Conservation (phyloP, 139 green algal genomes). For the Medakamo hakoo region DNA sequence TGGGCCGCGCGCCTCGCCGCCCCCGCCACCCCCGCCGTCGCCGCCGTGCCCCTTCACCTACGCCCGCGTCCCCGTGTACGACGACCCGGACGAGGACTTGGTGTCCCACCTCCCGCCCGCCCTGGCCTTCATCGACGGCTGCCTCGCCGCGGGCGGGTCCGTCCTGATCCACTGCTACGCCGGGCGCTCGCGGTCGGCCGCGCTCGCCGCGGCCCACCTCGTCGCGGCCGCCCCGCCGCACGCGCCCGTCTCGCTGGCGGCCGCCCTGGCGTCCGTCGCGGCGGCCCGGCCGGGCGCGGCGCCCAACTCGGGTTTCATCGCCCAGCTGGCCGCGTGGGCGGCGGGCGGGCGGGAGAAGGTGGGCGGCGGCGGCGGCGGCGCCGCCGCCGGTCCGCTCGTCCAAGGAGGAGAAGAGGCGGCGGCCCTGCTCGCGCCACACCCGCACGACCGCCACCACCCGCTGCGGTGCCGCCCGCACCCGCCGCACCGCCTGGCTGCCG, state of each 20-base stretch:
- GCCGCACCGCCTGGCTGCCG: too few species aligned
- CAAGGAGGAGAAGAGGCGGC: too few species aligned
- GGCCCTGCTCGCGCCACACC: too few species aligned
- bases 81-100: slow-evolving; percentile 68
- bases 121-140: slow-evolving; percentile 46
- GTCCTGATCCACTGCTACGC: slow-evolving; percentile 84
- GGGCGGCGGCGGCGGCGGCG: too few species aligned
- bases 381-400: too few species aligned
- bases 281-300: slow-evolving; percentile 27
- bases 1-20: too few species aligned
- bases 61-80: slow-evolving; percentile 39
- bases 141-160: slow-evolving; percentile 15
- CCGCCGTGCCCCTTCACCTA: slow-evolving; percentile 15
- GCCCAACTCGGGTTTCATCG: slow-evolving; percentile 72
- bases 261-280: slow-evolving; percentile 30
- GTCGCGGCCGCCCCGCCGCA: slow-evolving; percentile 4
- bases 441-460: too few species aligned
- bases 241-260: slow-evolving; percentile 1
- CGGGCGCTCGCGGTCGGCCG: slow-evolving; percentile 52
- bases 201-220: slow-evolving; percentile 32
- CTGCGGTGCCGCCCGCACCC: too few species aligned
- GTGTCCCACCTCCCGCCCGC: slow-evolving; percentile 26
- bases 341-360: too few species aligned
- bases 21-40: too few species aligned
- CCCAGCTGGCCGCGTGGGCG: slow-evolving; percentile 18